phyloP scores from a whole-genome alignment of 2,329 filamentous ascomycete species.

The Didymella sp. region DNA sequence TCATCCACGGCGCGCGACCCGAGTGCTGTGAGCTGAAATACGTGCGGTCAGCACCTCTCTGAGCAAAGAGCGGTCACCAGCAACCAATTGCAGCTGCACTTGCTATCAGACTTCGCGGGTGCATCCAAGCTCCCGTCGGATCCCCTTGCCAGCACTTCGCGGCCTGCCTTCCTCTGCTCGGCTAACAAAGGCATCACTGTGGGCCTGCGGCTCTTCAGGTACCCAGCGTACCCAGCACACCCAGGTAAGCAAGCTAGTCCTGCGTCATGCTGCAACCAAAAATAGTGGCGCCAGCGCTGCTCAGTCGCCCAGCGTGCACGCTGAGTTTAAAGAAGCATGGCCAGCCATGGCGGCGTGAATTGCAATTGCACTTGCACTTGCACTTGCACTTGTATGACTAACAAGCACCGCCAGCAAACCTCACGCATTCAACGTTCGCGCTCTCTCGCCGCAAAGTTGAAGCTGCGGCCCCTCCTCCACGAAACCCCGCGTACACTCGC shows the following conservation, averaged over 20 bases:
- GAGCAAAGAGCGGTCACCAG: slow-evolving; percentile 39
- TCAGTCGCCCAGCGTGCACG: slow-evolving; percentile 6
- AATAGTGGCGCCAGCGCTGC: slow-evolving; percentile 17
- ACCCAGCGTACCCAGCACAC: too few species aligned
- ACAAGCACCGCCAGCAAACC: slow-evolving; percentile 11
- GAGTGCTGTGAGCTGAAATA: slow-evolving; percentile 3
- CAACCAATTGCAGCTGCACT: slow-evolving; percentile 39
- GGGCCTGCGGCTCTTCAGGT: slow-evolving; percentile 24
- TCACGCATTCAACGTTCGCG: slow-evolving; percentile 17
- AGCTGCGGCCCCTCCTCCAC: slow-evolving; percentile 16
- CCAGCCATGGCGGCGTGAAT: neutral
- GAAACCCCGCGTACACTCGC: slow-evolving; percentile 9
- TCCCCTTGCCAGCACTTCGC: neutral
- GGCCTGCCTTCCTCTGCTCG: slow-evolving; percentile 5
- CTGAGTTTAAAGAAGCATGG: slow-evolving; percentile 11
- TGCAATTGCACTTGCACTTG: too few species aligned
- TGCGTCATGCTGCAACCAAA: slow-evolving; percentile 29
- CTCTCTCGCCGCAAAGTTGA: slow-evolving; percentile 7
- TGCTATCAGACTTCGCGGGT: slow-evolving; percentile 32
- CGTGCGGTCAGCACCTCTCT: slow-evolving; percentile 14
- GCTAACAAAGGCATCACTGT: slow-evolving; percentile 9
- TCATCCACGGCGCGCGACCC: slow-evolving; percentile 6
- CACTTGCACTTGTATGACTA: slow-evolving; percentile 1
- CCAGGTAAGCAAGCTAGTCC: slow-evolving; percentile 29
- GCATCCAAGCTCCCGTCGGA: neutral